A percentile compares a stretch with the other conserved stretches of the same genome.
phyloP scores from a whole-genome alignment of 192 early-diverging fungal species.

The Backusella tuberculispora region DNA sequence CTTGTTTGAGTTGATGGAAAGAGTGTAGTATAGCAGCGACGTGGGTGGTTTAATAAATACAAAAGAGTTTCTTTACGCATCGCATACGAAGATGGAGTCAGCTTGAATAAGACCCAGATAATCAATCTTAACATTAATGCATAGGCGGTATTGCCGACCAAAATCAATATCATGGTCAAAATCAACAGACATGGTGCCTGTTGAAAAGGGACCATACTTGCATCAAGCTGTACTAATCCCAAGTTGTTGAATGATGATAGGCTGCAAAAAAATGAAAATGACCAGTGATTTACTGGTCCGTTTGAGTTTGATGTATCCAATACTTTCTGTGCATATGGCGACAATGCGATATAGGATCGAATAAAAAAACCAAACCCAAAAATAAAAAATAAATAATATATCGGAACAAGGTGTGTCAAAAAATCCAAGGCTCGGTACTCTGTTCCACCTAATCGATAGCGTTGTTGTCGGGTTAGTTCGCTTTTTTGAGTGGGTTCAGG shows the following conservation, averaged over 20 bases:
- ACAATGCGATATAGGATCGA: conserved; percentile 34
- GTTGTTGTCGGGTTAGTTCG: conserved; percentile 39
- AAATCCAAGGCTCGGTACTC: conserved; percentile 41
- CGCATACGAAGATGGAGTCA: conserved; percentile 23
- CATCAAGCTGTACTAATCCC: conserved; percentile 28
- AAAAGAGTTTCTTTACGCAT: conserved; percentile 35
- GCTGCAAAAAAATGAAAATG: conserved; percentile 35
- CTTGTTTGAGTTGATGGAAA: conserved; percentile 41
- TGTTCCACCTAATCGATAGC: conserved; percentile 35
- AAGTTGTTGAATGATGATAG: conserved; percentile 42
- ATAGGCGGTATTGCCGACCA: conserved; percentile 42
- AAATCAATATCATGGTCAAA: conserved; percentile 29
- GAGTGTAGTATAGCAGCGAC: conserved; percentile 39
- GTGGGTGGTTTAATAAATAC: conserved; percentile 41
- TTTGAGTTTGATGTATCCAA: conserved; percentile 27
- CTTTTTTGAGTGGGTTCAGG: conserved; percentile 34
- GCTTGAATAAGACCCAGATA: conserved; percentile 36
- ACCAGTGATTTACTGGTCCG: conserved; percentile 31
- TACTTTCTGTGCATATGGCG: conserved; percentile 28
- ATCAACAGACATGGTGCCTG: conserved; percentile 28
- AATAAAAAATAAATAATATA: conserved; percentile 37
- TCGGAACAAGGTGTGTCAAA: conserved; percentile 29
- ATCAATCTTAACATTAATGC: conserved; percentile 35
- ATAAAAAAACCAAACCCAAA: conserved; percentile 18
- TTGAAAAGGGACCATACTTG: conserved; percentile 40